Conservation (phyloP, 139 green algal species). For the Closterium sp. region DNA sequence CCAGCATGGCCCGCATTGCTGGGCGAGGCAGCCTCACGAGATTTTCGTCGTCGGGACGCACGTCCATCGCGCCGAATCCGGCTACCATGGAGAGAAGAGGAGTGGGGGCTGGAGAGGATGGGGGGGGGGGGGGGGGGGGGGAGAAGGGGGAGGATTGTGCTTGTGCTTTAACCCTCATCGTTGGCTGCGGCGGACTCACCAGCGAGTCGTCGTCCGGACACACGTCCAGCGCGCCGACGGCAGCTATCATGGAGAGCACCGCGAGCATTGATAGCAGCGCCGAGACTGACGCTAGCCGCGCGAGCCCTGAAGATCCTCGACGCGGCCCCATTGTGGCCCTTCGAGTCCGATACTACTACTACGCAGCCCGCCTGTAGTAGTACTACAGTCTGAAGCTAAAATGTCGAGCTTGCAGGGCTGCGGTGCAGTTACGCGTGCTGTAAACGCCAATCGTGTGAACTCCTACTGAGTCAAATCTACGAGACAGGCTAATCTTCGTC, state of each 20-base stretch:
- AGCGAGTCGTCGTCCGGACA: background rate
- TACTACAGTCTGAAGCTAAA: too few relatives aligned
- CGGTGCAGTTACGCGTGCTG: background rate
- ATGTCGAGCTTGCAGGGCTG: background rate
- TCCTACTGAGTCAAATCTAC: too few relatives aligned
- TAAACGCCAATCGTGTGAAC: background rate
- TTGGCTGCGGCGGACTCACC: background rate
- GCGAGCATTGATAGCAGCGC: background rate
- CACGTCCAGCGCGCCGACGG: background rate
- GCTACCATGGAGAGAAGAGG: too few relatives aligned
- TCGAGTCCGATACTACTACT: background rate
- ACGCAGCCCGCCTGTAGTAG: too few relatives aligned
- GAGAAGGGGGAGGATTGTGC: too few relatives aligned
- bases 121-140: too few relatives aligned
- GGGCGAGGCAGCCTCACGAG: too few relatives aligned
- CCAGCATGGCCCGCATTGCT: too few relatives aligned
- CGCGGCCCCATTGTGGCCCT: background rate
- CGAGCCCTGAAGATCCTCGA: background rate
- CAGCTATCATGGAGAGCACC: background rate
- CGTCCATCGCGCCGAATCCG: too few relatives aligned
- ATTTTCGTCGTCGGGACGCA: too few relatives aligned
- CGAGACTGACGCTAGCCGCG: background rate
- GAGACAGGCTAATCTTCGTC: background rate
- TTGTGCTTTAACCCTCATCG: too few relatives aligned
- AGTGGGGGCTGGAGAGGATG: too few relatives aligned